Base-by-base conservation (phyloP, 306 rosid species). In the Trifolium repens region DNA sequence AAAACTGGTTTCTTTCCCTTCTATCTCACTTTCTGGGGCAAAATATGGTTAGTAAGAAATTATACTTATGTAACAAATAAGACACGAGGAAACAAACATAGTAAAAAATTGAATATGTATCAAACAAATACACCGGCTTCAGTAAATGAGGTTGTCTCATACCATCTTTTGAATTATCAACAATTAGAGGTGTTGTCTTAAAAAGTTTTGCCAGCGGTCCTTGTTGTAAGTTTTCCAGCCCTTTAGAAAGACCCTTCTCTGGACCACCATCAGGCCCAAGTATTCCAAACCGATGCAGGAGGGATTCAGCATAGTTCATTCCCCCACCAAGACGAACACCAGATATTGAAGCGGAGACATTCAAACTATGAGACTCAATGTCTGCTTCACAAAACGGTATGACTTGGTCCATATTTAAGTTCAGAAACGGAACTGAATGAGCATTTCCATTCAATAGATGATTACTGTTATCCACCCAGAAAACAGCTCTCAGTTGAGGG, bases 241-340 rank as follows among this genome's bases (percentile, higher is more conserved):
- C 94, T 88, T 87, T 87, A 71, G 82, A 74, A 54, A 94, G 87
- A 74, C 80, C 89, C 82, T 90, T 81, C 69, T 96, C 98, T 42
- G 97, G 96, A 59, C 91, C 89, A 76, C 96, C 98, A 90, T 91
- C 97, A 49, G 93, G 88, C 46, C 91, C 93, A 74, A 91, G 89
- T 77, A 94, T 86, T 85, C 98, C 98, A 84, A 90, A 90, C 40
- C 91, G 88, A 80, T 86, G 97, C 79, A 94, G 81, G 74, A 94
- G 74, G 78, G 89, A 89, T 84, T 94, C 98, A 37, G 97, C 85
- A 78, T 91, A 91, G 74, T 85, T 94, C 96, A 94, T 91, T 83
- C 98, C 98, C 59, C 97, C 98, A 72, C 96, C 90, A 69, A 91
- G 87, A 67, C 96, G 96, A 75, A 94, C 86, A 37, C 98, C 98